phyloP scores from a whole-genome alignment of 1,284 basidiomycete genomes.

The Ustilago vetiveriae region DNA sequence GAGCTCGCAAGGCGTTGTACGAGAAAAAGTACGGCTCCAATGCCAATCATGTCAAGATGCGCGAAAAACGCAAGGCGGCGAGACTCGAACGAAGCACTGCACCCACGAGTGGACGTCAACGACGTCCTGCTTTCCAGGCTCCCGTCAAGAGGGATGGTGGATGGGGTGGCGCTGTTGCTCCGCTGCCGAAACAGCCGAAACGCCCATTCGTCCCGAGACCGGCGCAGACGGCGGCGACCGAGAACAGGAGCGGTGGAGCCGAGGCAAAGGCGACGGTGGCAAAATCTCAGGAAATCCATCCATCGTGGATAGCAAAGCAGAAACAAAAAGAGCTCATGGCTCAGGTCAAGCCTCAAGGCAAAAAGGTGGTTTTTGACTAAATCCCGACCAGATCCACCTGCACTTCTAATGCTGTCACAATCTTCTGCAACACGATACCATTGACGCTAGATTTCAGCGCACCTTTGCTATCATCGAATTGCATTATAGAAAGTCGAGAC shows the following conservation, averaged over 20 bases:
- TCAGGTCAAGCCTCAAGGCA: constrained; percentile 47
- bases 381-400: background rate
- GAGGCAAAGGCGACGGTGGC: background rate
- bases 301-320: constrained; percentile 61
- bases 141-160: constrained; percentile 34
- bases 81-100: constrained; percentile 10
- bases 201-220: constrained; percentile 1
- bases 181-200: constrained; percentile 29
- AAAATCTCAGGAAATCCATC: constrained; percentile 52
- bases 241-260: background rate
- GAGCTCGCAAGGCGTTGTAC: constrained; percentile 94
- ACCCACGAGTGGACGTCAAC: constrained; percentile 1
- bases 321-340: constrained; percentile 58
- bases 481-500: too few species aligned
- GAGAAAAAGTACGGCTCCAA: constrained; percentile 92
- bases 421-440: too few species aligned
- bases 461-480: too few species aligned
- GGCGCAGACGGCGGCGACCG: background rate
- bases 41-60: constrained; percentile 80
- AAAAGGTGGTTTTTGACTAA: constrained; percentile 60
- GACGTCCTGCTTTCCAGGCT: constrained; percentile 34
- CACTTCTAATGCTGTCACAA: background rate
- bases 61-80: constrained; percentile 31
- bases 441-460: too few species aligned
- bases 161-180: constrained; percentile 32